Percentiles rank a stretch among this genome's conserved stretches.
Evolutionary conservation across 176 grass and related monocot species (phyloP).

Genomic region (Triticum timopheevii): DNA sequence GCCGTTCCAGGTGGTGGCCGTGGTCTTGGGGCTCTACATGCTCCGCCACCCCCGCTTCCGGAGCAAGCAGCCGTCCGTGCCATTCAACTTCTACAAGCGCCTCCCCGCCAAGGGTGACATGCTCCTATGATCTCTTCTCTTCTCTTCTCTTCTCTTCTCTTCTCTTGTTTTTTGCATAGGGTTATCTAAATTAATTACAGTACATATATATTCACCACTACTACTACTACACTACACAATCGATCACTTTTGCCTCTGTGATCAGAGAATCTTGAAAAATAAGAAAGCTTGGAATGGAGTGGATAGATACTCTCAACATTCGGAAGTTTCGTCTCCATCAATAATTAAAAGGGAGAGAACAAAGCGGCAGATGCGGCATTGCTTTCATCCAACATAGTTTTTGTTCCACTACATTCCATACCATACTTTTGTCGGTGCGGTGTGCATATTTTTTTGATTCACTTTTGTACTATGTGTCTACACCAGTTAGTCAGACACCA

Average conservation of each 20-base stretch:
- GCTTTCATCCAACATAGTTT: background rate
- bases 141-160: no score
- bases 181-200: no score
- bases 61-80: background rate
- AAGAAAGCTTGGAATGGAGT: background rate
- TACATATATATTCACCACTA: no score
- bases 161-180: no score
- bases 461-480: background rate
- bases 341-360: background rate
- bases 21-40: background rate
- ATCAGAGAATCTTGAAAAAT: no score
- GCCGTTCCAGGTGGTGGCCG: background rate
- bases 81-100: background rate
- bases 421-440: background rate
- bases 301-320: slow-evolving; percentile 9
- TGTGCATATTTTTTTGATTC: background rate
- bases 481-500: background rate
- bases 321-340: background rate
- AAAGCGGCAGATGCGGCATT: slow-evolving; percentile 2
- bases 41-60: background rate
- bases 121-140: background rate
- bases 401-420: background rate
- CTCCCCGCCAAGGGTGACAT: background rate
- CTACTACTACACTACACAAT: no score
- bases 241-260: no score